These are phyloP conservation scores for Zymoseptoria tritici DNA, from an alignment of 2,329 filamentous ascomycete species.

Conservation along the genomic window DNA sequence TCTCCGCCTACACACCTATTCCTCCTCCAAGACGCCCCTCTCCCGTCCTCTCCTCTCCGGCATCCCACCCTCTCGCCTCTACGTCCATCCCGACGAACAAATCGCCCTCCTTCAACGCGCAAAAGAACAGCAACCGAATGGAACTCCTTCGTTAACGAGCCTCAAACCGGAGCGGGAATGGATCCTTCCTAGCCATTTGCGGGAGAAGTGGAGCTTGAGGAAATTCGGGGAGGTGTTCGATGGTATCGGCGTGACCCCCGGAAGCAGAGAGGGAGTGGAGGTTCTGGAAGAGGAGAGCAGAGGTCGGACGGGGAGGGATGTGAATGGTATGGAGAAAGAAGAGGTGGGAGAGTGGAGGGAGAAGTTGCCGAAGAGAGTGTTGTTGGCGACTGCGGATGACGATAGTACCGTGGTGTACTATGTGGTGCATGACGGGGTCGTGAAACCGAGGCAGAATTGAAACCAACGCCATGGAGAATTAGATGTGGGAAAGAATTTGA, in stretches of 20 bases:
- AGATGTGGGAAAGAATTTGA: background rate
- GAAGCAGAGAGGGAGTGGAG: conserved; percentile 22
- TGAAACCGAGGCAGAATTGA: conserved; percentile 77
- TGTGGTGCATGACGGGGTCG: conserved; percentile 75
- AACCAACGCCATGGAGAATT: conserved; percentile 16
- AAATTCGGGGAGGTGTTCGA: conserved; percentile 65
- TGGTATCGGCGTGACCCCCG: conserved; percentile 38
- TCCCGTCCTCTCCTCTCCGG: conserved; percentile 62
- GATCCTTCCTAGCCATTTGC: conserved; percentile 66
- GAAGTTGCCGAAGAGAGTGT: conserved; percentile 51
- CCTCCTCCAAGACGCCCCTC: conserved; percentile 28
- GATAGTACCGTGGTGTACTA: conserved; percentile 83
- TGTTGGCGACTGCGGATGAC: conserved; percentile 68
- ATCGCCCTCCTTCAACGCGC: conserved; percentile 58
- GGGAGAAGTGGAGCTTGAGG: conserved; percentile 63
- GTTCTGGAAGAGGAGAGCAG: conserved; percentile 10
- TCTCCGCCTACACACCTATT: conserved; percentile 34
- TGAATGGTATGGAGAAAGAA: conserved; percentile 16
- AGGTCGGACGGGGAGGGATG: conserved; percentile 1
- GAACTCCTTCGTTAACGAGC: conserved; percentile 18
- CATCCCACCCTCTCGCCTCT: conserved; percentile 63
- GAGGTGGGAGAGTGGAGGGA: conserved; percentile 33
- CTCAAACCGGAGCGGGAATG: conserved; percentile 54
- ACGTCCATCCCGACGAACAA: conserved; percentile 77
- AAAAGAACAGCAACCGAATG: conserved; percentile 29